phyloP scores from a whole-genome alignment of 2,329 filamentous ascomycete species.

The Pestalotiopsis sp. region DNA sequence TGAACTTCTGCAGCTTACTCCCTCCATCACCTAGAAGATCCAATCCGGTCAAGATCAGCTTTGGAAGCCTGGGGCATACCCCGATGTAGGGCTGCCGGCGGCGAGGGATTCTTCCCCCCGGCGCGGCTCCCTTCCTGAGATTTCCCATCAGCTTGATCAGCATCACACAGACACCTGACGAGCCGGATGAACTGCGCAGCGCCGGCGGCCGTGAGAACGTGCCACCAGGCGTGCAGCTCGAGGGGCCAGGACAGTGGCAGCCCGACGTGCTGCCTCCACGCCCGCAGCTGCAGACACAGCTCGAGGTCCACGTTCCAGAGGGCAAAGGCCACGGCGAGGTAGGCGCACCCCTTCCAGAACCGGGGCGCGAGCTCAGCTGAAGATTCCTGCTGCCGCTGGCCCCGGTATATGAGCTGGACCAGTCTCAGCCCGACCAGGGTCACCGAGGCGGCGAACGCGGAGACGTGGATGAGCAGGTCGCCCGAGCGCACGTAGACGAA shows the following conservation, averaged over 20 bases:
- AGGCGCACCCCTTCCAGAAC: constrained; percentile 30
- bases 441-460: constrained; percentile 38
- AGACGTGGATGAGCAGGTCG: constrained; percentile 46
- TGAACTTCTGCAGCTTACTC: not conserved
- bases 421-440: constrained; percentile 34
- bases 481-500: constrained; percentile 44
- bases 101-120: not conserved
- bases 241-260: constrained; percentile 58
- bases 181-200: constrained; percentile 45
- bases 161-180: constrained; percentile 19
- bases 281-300: constrained; percentile 50
- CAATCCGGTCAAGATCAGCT: constrained; percentile 1
- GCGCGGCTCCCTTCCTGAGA: not conserved
- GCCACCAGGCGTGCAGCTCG: constrained; percentile 68
- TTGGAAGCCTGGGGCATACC: not conserved
- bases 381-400: constrained; percentile 29
- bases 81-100: not conserved
- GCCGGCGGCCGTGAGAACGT: constrained; percentile 59
- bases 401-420: constrained; percentile 36
- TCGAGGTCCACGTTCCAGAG: constrained; percentile 62
- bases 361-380: constrained; percentile 30
- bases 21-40: not conserved
- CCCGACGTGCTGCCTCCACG: constrained; percentile 46
- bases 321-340: constrained; percentile 47
- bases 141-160: not conserved